Base-by-base conservation (phyloP, 208 protist species). In the Crithidia acanthocephali region DNA sequence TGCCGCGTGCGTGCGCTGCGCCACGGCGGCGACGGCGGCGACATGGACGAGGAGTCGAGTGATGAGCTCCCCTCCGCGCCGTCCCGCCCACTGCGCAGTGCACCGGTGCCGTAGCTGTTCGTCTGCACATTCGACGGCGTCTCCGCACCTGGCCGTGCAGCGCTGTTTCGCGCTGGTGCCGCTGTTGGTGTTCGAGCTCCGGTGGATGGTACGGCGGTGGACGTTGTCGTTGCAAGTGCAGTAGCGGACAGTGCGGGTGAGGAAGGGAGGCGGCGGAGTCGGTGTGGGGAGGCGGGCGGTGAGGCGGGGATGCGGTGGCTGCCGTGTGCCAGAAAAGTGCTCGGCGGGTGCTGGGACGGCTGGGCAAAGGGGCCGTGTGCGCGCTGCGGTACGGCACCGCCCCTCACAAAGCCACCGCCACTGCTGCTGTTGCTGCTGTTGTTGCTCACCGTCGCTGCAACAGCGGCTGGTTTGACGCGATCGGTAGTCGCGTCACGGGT, bases 291-390 rank as follows among this genome's bases (percentile, higher is more conserved):
- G 15, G 48, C 45, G 2, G 35, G n/a, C 35, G 62, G 35, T 1
- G 55, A 50, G 25, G 65, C 51, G 15, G 15, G 10, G 15, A n/a
- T 4, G 65, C 51, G 53, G 42, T 37, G 40, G 40, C 53, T 22
- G 27, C 65, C 53, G 42, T 61, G 65, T 5, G 47, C 53, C 11
- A 71, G 53, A 27, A 71, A 59, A 3, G 42, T 62, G 23, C 48
- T 22, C 5, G 55, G 48, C 10, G 65, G 55, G 65, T 71, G 65
- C 20, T 62, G 65, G 7, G 44, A 30, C 0, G 65, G 55, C 30
- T 62, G 65, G 10, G 65, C 51, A 6, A 71, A 71, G 1, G 65
- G 65, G 15, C 65, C 65, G 40, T 71, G 65, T 2, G 65, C 42
- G 15, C 53, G 65, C 51, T 62, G 65, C 30, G 44, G 65, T 7